A percentile compares a stretch with the other conserved stretches of the same genome.
Evolutionary conservation across 2,329 filamentous ascomycete species (phyloP).

Genomic region (Monosporascus sp.): DNA sequence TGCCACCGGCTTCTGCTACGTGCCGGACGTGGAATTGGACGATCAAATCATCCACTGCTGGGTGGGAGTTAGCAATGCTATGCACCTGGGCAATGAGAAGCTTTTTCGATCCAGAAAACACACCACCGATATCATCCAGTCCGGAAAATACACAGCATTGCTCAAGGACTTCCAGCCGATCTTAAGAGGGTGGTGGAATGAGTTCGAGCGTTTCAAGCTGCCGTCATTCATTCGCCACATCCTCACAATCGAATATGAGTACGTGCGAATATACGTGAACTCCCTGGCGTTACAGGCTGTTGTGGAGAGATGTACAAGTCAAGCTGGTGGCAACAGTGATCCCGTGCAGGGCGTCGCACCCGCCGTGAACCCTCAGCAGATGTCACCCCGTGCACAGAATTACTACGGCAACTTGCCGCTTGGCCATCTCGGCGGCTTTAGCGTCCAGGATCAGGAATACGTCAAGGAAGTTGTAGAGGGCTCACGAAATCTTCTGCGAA

Average conservation of each 20-base stretch:
- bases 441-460: conserved; percentile 64
- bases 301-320: conserved; percentile 83
- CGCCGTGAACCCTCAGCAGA: conserved; percentile 31
- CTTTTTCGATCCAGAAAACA: conserved; percentile 83
- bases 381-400: conserved; percentile 60
- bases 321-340: conserved; percentile 47
- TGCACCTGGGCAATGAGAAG: conserved; percentile 84
- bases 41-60: conserved; percentile 79
- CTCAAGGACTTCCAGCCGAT: conserved; percentile 78
- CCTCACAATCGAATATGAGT: conserved; percentile 90
- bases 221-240: conserved; percentile 67
- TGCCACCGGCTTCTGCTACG: conserved; percentile 58
- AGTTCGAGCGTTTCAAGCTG: conserved; percentile 73
- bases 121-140: conserved; percentile 84
- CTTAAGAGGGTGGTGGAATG: conserved; percentile 70
- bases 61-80: conserved; percentile 87
- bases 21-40: conserved; percentile 60
- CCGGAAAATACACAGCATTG: conserved; percentile 73
- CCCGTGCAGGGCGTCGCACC: conserved; percentile 29
- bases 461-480: conserved; percentile 73
- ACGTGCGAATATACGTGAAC: conserved; percentile 90
- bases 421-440: conserved; percentile 58
- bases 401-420: conserved; percentile 60
- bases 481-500: conserved; percentile 68
- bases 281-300: conserved; percentile 91